Evolutionary conservation across 1,139 yeast genomes (phyloP).

Genomic region (Candida frijolesensis): DNA sequence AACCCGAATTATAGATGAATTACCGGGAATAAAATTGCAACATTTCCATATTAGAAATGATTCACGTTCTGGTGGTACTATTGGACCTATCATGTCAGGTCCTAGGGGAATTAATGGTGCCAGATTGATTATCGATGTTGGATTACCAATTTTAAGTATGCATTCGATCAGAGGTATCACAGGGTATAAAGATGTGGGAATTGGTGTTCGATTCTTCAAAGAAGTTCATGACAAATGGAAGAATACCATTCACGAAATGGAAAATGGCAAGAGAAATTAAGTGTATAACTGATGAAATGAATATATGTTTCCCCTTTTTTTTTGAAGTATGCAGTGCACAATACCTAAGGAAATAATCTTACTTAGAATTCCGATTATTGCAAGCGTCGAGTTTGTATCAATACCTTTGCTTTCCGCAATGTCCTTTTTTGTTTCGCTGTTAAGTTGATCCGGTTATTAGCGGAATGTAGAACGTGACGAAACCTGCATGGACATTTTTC

Average conservation of each 20-base stretch:
- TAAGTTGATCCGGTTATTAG: too few species aligned
- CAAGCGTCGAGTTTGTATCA: too few species aligned
- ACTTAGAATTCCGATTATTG: too few species aligned
- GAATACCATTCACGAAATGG: slow-evolving; percentile 17
- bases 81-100: slow-evolving; percentile 70
- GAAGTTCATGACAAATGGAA: slow-evolving; percentile 67
- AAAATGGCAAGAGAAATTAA: not conserved
- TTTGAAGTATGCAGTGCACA: too few species aligned
- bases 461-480: too few species aligned
- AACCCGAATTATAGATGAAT: slow-evolving; percentile 60
- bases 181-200: slow-evolving; percentile 69
- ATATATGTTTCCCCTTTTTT: too few species aligned
- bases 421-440: too few species aligned
- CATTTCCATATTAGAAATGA: slow-evolving; percentile 73
- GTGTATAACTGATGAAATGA: too few species aligned
- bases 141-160: slow-evolving; percentile 80
- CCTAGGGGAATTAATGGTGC: slow-evolving; percentile 58
- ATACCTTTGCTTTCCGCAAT: too few species aligned
- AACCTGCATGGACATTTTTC: too few species aligned
- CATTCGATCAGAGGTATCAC: slow-evolving; percentile 79
- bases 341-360: too few species aligned
- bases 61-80: slow-evolving; percentile 76
- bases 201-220: slow-evolving; percentile 65
- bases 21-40: slow-evolving; percentile 65
- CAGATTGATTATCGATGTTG: slow-evolving; percentile 69